Evolutionary conservation across 2,329 filamentous ascomycete genomes (phyloP).

Genomic region (Diaporthe humulicola): DNA sequence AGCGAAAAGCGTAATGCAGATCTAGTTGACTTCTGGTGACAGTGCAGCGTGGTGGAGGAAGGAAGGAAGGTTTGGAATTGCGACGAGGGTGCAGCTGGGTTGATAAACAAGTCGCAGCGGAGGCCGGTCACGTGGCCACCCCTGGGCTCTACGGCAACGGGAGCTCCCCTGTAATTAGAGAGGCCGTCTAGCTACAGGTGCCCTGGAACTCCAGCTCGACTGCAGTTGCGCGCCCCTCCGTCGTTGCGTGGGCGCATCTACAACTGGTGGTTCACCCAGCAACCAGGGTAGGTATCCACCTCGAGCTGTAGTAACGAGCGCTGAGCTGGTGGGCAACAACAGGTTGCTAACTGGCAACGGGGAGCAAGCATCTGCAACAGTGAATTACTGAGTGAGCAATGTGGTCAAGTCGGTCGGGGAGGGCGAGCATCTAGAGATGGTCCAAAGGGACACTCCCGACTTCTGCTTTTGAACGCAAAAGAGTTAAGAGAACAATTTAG

Average conservation of each 20-base stretch:
- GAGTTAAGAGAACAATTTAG: background rate
- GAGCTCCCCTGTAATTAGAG: background rate
- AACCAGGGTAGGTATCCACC: background rate
- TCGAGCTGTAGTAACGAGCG: background rate
- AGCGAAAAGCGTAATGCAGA: conserved; percentile 28
- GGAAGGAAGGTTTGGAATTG: conserved; percentile 2
- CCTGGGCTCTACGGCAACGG: background rate
- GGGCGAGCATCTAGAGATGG: no score
- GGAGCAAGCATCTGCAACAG: background rate
- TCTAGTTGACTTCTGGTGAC: conserved; percentile 27
- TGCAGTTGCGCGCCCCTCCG: background rate
- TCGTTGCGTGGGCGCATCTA: background rate
- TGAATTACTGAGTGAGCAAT: background rate
- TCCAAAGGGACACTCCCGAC: background rate
- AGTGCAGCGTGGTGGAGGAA: conserved; percentile 15
- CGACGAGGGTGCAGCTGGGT: background rate
- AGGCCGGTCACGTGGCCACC: background rate
- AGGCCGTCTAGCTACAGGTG: background rate
- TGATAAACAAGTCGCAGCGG: conserved; percentile 3
- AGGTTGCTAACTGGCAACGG: background rate
- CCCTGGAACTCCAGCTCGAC: background rate
- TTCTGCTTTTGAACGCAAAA: background rate
- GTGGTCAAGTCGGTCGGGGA: background rate
- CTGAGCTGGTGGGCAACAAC: background rate
- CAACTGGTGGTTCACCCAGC: conserved; percentile 11